Percentiles rank a stretch among this genome's conserved stretches.
These are phyloP conservation scores for Heterobasidion annosum DNA, from an alignment of 1,284 basidiomycete species.

Conservation along the genomic window DNA sequence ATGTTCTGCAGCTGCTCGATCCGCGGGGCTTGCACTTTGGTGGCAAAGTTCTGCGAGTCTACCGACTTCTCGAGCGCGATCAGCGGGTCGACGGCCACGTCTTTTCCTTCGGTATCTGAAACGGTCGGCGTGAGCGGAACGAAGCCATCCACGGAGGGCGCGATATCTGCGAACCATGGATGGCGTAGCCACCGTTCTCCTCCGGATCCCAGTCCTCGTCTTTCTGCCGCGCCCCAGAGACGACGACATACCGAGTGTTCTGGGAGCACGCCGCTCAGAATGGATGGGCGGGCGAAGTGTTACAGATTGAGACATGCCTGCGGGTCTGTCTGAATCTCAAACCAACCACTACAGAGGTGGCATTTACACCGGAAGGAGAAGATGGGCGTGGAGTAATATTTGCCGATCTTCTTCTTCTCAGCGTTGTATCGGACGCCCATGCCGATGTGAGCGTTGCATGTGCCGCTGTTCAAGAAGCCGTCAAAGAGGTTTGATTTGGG, in stretches of 20 bases:
- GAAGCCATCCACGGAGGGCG: not conserved
- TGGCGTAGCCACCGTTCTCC: constrained; percentile 88
- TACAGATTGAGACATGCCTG: constrained; percentile 44
- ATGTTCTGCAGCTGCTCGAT: constrained; percentile 69
- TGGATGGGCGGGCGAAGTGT: not conserved
- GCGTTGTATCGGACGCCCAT: constrained; percentile 99
- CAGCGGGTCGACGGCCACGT: constrained; percentile 58
- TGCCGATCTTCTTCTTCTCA: constrained; percentile 95
- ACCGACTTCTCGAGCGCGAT: constrained; percentile 84
- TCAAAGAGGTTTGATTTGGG: not conserved
- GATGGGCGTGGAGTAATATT: constrained; percentile 91
- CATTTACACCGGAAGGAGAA: constrained; percentile 96
- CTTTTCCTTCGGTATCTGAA: constrained; percentile 11
- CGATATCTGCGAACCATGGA: constrained; percentile 52
- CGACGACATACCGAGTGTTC: constrained; percentile 94
- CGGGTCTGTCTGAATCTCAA: constrained; percentile 96
- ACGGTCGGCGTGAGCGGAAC: not conserved
- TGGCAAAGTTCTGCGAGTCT: constrained; percentile 63
- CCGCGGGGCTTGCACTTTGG: constrained; percentile 66
- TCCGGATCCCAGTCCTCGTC: constrained; percentile 95
- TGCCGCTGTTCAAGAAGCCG: constrained; percentile 41
- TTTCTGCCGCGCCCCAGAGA: constrained; percentile 84
- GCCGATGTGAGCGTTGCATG: constrained; percentile 90
- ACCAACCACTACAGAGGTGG: constrained; percentile 87
- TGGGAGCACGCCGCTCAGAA: constrained; percentile 21